Evolutionary conservation across 805 yeast genomes (phyloP).

Genomic region (Ogataea chonburiensis): DNA sequence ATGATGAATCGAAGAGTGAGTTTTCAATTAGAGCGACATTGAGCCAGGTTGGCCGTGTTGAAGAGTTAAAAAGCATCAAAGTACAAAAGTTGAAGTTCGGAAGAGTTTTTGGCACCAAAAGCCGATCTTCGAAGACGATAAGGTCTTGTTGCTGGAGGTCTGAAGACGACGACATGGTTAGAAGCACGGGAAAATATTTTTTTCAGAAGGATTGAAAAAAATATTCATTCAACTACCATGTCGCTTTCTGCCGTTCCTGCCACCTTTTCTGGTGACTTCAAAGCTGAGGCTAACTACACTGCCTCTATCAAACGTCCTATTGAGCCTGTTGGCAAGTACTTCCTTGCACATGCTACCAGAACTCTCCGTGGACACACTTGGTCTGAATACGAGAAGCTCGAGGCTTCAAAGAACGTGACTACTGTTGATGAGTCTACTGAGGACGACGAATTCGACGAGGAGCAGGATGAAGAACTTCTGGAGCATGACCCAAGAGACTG

Average conservation of each 20-base stretch:
- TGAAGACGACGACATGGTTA: conserved; percentile 23
- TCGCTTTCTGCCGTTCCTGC: conserved; percentile 55
- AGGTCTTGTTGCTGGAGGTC: conserved; percentile 58
- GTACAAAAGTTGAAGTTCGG: conserved; percentile 29
- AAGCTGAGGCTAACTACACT: conserved; percentile 49
- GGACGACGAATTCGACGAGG: conserved; percentile 73
- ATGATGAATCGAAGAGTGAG: conserved; percentile 45
- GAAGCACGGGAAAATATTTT: conserved; percentile 12
- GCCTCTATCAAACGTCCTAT: conserved; percentile 74
- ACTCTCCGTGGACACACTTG: conserved; percentile 95
- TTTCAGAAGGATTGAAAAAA: conserved; percentile 5
- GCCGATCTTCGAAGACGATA: conserved; percentile 48
- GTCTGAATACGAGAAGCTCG: conserved; percentile 94
- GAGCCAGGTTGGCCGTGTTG: conserved; percentile 68
- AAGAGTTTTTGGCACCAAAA: conserved; percentile 37
- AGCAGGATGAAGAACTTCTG: conserved; percentile 66
- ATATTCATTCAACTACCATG: conserved; percentile 27
- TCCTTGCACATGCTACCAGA: conserved; percentile 95
- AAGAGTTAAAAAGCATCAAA: conserved; percentile 42
- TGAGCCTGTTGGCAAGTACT: conserved; percentile 96
- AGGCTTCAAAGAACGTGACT: conserved; percentile 84
- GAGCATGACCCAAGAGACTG: conserved; percentile 96
- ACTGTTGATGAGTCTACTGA: conserved; percentile 60
- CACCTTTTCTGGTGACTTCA: conserved; percentile 47
- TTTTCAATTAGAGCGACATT: conserved; percentile 53